Evolutionary conservation across 768 basidiomycete genomes (phyloP).

Genomic region (Nidula microcarpa): DNA sequence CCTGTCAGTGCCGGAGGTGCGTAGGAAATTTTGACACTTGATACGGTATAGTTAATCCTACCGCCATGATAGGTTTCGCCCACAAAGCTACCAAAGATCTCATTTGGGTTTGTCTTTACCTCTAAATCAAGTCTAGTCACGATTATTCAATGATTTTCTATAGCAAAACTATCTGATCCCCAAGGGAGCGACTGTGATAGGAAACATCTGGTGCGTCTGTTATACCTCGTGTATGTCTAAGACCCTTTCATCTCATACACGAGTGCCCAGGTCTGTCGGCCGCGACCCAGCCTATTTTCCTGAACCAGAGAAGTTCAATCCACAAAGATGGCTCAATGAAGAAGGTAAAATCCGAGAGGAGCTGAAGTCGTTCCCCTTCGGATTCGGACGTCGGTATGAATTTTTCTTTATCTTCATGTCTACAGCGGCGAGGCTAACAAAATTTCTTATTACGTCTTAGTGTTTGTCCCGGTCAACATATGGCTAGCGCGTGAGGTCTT

Average conservation of each 20-base stretch:
- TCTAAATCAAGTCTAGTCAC: not conserved
- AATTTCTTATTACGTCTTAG: conserved; percentile 17
- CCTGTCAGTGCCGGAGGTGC: conserved; percentile 46
- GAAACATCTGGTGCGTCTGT: conserved; percentile 50
- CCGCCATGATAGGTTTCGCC: conserved; percentile 39
- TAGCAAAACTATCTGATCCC: conserved; percentile 51
- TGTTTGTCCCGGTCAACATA: conserved; percentile 65
- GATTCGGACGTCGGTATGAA: conserved; percentile 47
- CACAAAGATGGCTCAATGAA: conserved; percentile 50
- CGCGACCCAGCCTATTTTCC: conserved; percentile 57
- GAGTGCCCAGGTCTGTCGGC: conserved; percentile 41
- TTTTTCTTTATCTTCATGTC: no score
- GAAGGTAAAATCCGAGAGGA: conserved; percentile 48
- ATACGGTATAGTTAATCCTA: not conserved
- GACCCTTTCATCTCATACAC: not conserved
- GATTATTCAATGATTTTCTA: not conserved
- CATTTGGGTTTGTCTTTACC: conserved; percentile 41
- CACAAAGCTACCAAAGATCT: conserved; percentile 67
- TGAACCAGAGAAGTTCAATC: conserved; percentile 56
- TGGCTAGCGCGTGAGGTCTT: conserved; percentile 39
- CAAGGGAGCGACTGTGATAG: conserved; percentile 53
- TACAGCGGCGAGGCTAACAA: no score
- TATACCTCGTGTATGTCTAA: not conserved
- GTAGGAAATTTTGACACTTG: not conserved
- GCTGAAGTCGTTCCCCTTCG: conserved; percentile 49